Conservation (phyloP, 345 rosid species). For the Iberis pinnata region DNA sequence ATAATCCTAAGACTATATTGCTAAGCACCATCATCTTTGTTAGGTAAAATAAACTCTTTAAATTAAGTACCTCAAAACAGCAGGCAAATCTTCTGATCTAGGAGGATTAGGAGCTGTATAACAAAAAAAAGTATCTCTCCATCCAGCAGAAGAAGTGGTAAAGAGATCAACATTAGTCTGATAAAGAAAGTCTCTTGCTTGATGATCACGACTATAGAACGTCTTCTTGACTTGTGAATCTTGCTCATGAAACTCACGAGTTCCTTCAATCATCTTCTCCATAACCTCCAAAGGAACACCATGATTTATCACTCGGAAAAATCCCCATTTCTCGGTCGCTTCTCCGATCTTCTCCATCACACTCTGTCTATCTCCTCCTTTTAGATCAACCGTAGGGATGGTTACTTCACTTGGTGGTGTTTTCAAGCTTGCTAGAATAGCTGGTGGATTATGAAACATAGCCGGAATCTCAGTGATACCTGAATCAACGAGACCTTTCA, state of each 20-base stretch:
- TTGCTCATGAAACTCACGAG: slow-evolving; percentile 22
- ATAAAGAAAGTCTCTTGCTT: no score
- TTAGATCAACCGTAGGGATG: slow-evolving; percentile 27
- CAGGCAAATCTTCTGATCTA: no score
- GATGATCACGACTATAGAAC: no score
- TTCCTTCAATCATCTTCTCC: slow-evolving; percentile 21
- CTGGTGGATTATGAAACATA: slow-evolving; percentile 20
- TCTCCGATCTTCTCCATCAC: slow-evolving; percentile 2
- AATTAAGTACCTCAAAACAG: no score
- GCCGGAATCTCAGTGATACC: slow-evolving; percentile 29
- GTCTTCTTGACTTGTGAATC: no score
- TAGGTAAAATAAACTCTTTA: no score
- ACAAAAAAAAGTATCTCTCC: no score
- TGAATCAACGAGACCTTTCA: slow-evolving; percentile 33
- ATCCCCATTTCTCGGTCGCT: slow-evolving; percentile 28
- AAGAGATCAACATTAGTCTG: no score
- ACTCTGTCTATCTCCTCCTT: slow-evolving; percentile 8
- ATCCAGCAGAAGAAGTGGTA: no score
- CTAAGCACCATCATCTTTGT: no score
- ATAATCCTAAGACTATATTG: no score
- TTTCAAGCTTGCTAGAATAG: not conserved
- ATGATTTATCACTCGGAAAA: slow-evolving; percentile 31
- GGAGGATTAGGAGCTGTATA: no score
- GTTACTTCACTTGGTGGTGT: slow-evolving; percentile 4
- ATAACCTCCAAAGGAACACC: slow-evolving; percentile 18